A percentile compares a stretch with the other conserved stretches of the same genome.
These are phyloP conservation scores for Phlebiopsis gigantea DNA, from an alignment of 768 basidiomycete species.

Conservation along the genomic window DNA sequence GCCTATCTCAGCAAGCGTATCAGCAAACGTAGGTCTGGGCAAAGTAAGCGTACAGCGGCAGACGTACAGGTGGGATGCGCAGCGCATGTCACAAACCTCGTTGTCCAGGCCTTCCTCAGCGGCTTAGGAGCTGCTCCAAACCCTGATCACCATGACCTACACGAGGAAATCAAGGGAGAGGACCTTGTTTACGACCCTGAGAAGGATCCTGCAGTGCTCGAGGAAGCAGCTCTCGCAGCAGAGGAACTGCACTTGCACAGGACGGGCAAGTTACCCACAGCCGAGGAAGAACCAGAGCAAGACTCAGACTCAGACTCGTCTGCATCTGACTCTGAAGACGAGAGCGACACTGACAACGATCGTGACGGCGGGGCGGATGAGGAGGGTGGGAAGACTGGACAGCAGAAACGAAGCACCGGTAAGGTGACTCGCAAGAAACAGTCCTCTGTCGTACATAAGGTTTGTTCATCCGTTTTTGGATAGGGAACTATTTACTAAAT, in stretches of 20 bases:
- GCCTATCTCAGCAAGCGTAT: no score
- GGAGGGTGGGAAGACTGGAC: neutral
- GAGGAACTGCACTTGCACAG: neutral
- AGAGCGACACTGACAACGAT: neutral
- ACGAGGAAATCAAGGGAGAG: neutral
- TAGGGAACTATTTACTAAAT: neutral
- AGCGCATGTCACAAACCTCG: neutral
- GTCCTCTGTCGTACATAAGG: neutral
- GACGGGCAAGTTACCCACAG: neutral
- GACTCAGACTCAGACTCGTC: neutral
- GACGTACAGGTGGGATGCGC: conserved; percentile 2
- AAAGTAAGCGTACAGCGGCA: neutral
- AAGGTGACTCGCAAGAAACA: neutral
- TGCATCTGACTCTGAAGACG: neutral
- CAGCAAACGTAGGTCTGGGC: neutral
- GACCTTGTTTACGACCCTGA: neutral
- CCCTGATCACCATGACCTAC: neutral
- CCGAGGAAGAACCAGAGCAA: neutral
- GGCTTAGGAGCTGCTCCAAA: no score
- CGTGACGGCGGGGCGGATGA: neutral
- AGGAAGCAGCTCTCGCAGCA: neutral
- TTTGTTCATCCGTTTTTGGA: neutral
- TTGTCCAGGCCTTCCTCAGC: neutral
- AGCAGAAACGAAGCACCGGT: neutral
- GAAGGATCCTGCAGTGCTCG: neutral